Percentiles rank a stretch among this genome's conserved stretches.
These are phyloP conservation scores for Epichloe sp. DNA, from an alignment of 2,329 filamentous ascomycete genomes.

Conservation along the genomic window DNA sequence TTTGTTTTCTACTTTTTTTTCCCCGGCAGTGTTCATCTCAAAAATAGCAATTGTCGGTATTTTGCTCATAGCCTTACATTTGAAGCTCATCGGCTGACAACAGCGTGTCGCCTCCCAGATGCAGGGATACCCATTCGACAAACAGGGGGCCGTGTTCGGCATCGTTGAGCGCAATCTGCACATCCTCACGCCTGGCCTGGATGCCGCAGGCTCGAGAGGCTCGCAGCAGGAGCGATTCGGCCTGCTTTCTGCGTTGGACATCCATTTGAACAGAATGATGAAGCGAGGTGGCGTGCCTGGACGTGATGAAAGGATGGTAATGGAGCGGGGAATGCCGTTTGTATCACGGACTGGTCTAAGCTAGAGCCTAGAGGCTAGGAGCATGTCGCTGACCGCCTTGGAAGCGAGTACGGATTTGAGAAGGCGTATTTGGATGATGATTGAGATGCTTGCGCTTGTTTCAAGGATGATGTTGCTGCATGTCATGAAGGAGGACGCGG, in stretches of 20 bases:
- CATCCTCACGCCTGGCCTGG: conserved; percentile 20
- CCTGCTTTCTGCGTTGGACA: conserved; percentile 14
- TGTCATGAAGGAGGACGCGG: neutral
- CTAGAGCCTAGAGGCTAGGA: neutral
- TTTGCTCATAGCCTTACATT: conserved; percentile 21
- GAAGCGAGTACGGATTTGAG: neutral
- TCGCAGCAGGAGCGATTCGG: conserved; percentile 21
- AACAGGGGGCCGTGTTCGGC: conserved; percentile 22
- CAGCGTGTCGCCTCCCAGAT: conserved; percentile 37
- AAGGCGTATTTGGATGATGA: neutral
- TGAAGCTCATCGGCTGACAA: conserved; percentile 40
- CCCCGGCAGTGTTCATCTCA: no score
- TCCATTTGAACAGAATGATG: conserved; percentile 18
- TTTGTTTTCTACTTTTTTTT: no score
- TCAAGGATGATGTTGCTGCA: neutral
- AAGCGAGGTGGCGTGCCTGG: conserved; percentile 18
- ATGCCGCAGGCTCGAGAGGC: conserved; percentile 20
- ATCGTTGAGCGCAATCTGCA: conserved; percentile 25
- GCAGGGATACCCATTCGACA: conserved; percentile 34
- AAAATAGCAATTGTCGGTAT: neutral
- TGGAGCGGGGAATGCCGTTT: neutral
- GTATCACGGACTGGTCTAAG: neutral
- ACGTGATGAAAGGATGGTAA: neutral
- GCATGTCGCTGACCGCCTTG: conserved; percentile 2
- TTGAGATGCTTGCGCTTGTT: neutral